Base-by-base conservation (phyloP, 129 eudicot species). In the Centella asiatica region DNA sequence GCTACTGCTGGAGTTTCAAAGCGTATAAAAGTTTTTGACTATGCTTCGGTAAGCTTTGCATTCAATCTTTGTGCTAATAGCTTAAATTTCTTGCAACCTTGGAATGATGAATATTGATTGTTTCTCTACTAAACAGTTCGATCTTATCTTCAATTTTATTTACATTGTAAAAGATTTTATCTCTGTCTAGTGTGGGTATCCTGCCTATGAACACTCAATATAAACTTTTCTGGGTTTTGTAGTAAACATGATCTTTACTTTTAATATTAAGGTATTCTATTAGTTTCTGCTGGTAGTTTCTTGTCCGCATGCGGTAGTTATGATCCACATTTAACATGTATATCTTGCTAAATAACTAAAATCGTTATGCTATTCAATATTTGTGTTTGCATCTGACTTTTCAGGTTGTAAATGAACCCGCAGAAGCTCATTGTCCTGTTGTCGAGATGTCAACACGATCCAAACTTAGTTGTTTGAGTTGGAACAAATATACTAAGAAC, bases 1-100 rank as follows among this genome's bases (percentile, higher is more conserved):
- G 92, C 92, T 75, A 84, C 92, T 47, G 92, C 92, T 74, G 92
- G 86, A 8, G 92, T 84, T 72, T 84, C 92, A 64, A 74, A 84
- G 65, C 76, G 82, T 53, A 84, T 84, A 60, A 84, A 84, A 66
- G 80, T 84, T 48, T 84, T 84, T 69, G 79, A 84, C 72, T 84
- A 74, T 48, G 70, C 87, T 33, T 77, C 84, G 70, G 92, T 84
- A 40, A 80, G 84, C 63, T 44, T 68, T 61, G n/a, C n/a, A n/a
- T n/a, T n/a, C n/a, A n/a, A n/a, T n/a, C n/a, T n/a, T n/a, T n/a
- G n/a, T n/a, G n/a, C n/a, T n/a, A n/a, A n/a, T n/a, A n/a, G n/a
- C n/a, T n/a, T n/a, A n/a, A n/a, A n/a, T n/a, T n/a, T n/a, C n/a
- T n/a, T n/a, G n/a, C n/a, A n/a, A n/a, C n/a, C n/a, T n/a, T n/a